These are phyloP conservation scores for Sclerotinia glacialis DNA, from an alignment of 2,329 filamentous ascomycete genomes.

Conservation along the genomic window DNA sequence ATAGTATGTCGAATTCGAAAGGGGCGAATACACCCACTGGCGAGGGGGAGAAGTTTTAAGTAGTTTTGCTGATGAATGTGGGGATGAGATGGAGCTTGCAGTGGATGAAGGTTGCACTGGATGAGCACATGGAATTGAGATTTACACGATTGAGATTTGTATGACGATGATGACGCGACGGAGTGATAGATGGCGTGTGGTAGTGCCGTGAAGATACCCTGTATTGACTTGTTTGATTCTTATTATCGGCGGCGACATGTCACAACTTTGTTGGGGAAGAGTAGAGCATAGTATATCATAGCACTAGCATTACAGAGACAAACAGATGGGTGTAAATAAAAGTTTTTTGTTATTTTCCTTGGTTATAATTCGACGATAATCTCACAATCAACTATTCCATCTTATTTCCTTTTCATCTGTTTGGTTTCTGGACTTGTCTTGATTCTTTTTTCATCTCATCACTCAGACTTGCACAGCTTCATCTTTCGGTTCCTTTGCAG, in stretches of 20 bases:
- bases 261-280: too few species aligned
- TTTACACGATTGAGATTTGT: not conserved
- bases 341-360: too few species aligned
- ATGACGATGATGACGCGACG: too few species aligned
- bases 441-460: too few species aligned
- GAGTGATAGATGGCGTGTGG: not conserved
- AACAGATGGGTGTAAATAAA: not conserved
- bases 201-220: conserved; percentile 2
- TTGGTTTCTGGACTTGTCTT: too few species aligned
- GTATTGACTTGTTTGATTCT: conserved; percentile 1
- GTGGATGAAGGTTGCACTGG: not conserved
- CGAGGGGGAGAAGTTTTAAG: conserved; percentile 16
- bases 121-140: not conserved
- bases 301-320: not conserved
- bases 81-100: not conserved
- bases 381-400: too few species aligned
- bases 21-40: conserved; percentile 35
- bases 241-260: not conserved
- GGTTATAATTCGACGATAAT: too few species aligned
- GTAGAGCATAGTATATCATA: not conserved
- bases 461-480: too few species aligned
- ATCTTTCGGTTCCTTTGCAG: too few species aligned
- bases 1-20: conserved; percentile 39
- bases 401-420: too few species aligned
- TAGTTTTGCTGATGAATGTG: not conserved